These are phyloP conservation scores for Cyathus striatus DNA, from an alignment of 768 basidiomycete species.

Conservation along the genomic window DNA sequence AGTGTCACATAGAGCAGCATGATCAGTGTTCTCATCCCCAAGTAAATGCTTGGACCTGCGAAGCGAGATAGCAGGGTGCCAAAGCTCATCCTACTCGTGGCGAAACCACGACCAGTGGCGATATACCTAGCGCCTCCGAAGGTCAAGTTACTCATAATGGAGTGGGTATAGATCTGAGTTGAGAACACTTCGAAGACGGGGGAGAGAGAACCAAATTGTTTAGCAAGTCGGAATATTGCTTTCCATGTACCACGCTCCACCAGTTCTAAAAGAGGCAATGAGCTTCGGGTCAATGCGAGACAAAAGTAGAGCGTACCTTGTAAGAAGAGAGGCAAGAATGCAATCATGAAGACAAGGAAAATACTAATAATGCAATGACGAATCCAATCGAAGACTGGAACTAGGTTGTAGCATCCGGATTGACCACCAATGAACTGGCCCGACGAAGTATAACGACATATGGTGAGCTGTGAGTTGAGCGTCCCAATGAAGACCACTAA, in stretches of 20 bases:
- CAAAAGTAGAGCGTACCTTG: slow-evolving; percentile 56
- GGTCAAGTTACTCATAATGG: slow-evolving; percentile 93
- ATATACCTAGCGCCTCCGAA: slow-evolving; percentile 99
- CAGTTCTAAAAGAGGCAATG: slow-evolving; percentile 59
- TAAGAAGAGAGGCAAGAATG: slow-evolving; percentile 90
- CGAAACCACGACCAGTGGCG: slow-evolving; percentile 98
- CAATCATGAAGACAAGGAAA: slow-evolving; percentile 97
- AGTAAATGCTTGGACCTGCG: slow-evolving; percentile 96
- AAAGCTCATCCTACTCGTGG: slow-evolving; percentile 92
- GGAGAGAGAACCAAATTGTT: slow-evolving; percentile 92
- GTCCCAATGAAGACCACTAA: slow-evolving; percentile 94
- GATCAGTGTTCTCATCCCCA: slow-evolving; percentile 90
- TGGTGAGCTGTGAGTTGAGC: slow-evolving; percentile 70
- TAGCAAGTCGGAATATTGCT: slow-evolving; percentile 85
- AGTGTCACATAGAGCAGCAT: slow-evolving; percentile 93
- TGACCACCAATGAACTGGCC: slow-evolving; percentile 76
- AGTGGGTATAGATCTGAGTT: slow-evolving; percentile 97
- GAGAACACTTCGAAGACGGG: slow-evolving; percentile 97
- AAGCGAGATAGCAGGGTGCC: slow-evolving; percentile 96
- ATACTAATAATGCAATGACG: slow-evolving; percentile 95
- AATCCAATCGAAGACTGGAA: slow-evolving; percentile 94
- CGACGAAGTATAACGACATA: slow-evolving; percentile 74
- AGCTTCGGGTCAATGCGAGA: background rate
- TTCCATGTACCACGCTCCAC: slow-evolving; percentile 93
- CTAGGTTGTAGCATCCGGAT: slow-evolving; percentile 90